phyloP scores from a whole-genome alignment of 305 asterid species.

The Lippia alba region DNA sequence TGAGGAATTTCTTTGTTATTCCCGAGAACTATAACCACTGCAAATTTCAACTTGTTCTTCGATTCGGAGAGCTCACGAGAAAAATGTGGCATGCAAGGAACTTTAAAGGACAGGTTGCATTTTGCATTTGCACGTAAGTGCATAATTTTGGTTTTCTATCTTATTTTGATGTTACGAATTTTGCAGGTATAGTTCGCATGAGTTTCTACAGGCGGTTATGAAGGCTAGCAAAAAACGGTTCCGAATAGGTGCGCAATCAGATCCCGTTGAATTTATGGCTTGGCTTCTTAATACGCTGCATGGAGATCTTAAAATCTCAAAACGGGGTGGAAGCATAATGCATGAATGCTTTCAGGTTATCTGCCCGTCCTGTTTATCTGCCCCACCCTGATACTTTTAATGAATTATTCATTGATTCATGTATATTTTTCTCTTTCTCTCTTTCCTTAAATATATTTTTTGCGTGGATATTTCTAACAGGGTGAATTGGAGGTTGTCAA shows the following conservation, averaged over 20 bases:
- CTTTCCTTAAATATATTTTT: constrained; percentile 5
- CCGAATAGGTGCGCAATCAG: constrained; percentile 87
- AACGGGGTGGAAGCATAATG: constrained; percentile 76
- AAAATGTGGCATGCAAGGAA: constrained; percentile 95
- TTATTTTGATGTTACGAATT: neutral
- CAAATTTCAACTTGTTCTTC: constrained; percentile 90
- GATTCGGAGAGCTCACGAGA: constrained; percentile 95
- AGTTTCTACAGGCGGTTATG: constrained; percentile 95
- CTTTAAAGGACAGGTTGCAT: constrained; percentile 91
- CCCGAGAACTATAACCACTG: constrained; percentile 70
- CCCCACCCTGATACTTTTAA: too few species aligned
- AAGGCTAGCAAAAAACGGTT: constrained; percentile 84
- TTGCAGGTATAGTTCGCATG: constrained; percentile 98
- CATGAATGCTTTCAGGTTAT: constrained; percentile 92
- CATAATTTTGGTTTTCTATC: constrained; percentile 16
- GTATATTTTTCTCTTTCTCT: neutral
- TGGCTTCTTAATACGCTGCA: constrained; percentile 96
- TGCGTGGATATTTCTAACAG: constrained; percentile 41
- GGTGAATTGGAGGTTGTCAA: constrained; percentile 95
- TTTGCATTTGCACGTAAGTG: neutral
- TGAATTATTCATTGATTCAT: constrained; percentile 1
- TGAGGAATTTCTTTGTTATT: constrained; percentile 43
- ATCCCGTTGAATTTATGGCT: constrained; percentile 96
- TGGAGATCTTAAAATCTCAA: constrained; percentile 68
- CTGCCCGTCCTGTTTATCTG: too few species aligned